A percentile compares a stretch with the other conserved stretches of the same genome.
Conservation (phyloP, 2,329 filamentous ascomycete genomes). For the Cryphonectria parasitica region DNA sequence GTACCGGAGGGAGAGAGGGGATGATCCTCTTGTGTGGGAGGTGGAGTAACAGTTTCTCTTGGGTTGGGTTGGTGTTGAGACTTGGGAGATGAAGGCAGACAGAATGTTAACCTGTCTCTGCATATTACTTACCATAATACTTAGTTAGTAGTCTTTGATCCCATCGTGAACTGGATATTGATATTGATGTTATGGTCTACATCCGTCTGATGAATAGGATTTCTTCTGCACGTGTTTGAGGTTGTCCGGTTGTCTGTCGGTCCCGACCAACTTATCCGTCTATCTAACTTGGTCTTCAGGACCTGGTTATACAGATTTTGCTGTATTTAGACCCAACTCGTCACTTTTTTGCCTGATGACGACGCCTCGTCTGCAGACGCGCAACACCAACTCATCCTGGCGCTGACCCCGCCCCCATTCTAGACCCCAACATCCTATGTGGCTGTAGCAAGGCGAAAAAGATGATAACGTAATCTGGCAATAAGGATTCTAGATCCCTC, state of each 20-base stretch:
- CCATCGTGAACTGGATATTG: no score
- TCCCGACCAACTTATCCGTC: no score
- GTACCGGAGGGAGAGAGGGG: slow-evolving; percentile 17
- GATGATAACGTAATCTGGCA: neutral
- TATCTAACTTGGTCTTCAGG: no score
- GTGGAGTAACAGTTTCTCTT: neutral
- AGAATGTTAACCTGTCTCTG: neutral
- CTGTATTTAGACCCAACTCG: no score
- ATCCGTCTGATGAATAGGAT: no score
- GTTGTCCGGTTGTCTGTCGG: no score
- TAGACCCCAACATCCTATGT: neutral
- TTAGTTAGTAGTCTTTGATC: no score
- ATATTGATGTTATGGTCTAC: no score
- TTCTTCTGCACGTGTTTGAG: no score
- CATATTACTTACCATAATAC: neutral
- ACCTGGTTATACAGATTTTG: no score
- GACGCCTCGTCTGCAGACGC: neutral
- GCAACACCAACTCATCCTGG: neutral
- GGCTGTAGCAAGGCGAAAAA: neutral
- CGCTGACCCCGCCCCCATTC: neutral
- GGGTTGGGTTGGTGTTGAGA: neutral
- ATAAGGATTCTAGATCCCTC: neutral
- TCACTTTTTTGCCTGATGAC: neutral
- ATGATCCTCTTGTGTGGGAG: slow-evolving; percentile 19
- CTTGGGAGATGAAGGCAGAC: neutral